Base-by-base conservation (phyloP, 108 stramenopile genomes). In the Discostella stelligeroides region DNA sequence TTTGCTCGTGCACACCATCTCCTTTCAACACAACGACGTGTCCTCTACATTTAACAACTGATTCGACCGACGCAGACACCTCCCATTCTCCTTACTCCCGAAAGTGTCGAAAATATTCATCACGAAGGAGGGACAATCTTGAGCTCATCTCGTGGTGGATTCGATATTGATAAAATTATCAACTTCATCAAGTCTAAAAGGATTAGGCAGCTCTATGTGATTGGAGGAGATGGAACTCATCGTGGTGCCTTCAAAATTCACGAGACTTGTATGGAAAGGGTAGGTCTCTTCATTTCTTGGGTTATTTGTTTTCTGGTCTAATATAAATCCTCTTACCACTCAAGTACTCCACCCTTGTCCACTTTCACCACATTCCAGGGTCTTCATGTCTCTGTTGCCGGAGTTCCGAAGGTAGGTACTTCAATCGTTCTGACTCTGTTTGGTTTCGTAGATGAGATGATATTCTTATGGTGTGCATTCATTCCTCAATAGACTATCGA, bases 161-260 rank as follows among this genome's bases (percentile, higher is more conserved):
- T 97, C 64, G 92, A 97, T 62, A 67, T 95, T 8, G 97, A 97
- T 11, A 94, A 92, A 66, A 98, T 96, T 68, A 20, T 95, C 8
- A 79, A 90, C 13, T 89, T 89, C 63, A 49, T 94, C 55, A 51
- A 80, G 46, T 61, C 77, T 7, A 72, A 85, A 50, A 82, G 84
- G 25, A 85, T 98, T 55, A 84, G 82, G 53, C 95, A 96, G 61
- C 79, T 99, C 11, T 99, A 89, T 79, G 92, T 99, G 24, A 96
- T 99, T 79, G 98, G 98, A 34, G 98, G 98, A 10, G 98, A 99
- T 81, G 98, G 98, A 27, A 99, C 98, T 25, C 97, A 98, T 81
- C 86, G 98, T 10, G 98, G 97, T 23, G 97, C 97, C 27, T 88
- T 90, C 64, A 72, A 76, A 70, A 92, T 95, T 42, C 89, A 94